Evolutionary conservation across 2,329 filamentous ascomycete genomes (phyloP), one percentile per base, ranked within the genome.

Genomic region (Colletotrichum sp.): DNA sequence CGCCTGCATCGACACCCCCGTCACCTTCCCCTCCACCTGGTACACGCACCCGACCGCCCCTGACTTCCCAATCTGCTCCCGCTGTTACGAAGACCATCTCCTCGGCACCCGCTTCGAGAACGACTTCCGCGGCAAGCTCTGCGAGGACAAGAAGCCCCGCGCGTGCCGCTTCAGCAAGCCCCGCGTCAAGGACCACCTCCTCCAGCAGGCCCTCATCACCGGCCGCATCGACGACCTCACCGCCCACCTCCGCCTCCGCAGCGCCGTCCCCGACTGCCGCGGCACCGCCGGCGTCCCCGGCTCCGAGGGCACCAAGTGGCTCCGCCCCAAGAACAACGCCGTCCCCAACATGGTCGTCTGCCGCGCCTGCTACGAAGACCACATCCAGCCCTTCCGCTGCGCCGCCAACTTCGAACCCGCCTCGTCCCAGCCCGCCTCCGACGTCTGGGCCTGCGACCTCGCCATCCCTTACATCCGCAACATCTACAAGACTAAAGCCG

Each of bases 21-120:
- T 82, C 24, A 77, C 80, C 0, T 82, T 83, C 18, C 60, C 80
- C 0, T 82, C 85, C 8, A 81, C 83, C 15, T 87, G 86, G 85
- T 85, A 86, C 77, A 79, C 78, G 5, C 84, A 87, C 52, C 74
- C 81, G 0, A 71, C 77, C 1, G 82, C 81, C 1, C 82, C 84
- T 0, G 78, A 80, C 2, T 85, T 82, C 24, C 60, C 79, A 4
- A 80, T 87, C 65, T 87, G 86, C 74, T 82, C 84, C 3, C 77
- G 81, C 4, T 87, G 86, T 78, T 86, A 86, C 68, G 80, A 82
- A 8, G 82, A 86, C 67, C 71, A 84, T 32, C 83, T 87, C n/a
- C 80, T 80, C 72, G 67, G 80, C 6, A 83, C 83, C 0, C 71
- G 34, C 1, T 83, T 85, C 71, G 60, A 79, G 8, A 48, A 77